Evolutionary conservation across 805 yeast species (phyloP).

Genomic region (Teunomyces pallodes): DNA sequence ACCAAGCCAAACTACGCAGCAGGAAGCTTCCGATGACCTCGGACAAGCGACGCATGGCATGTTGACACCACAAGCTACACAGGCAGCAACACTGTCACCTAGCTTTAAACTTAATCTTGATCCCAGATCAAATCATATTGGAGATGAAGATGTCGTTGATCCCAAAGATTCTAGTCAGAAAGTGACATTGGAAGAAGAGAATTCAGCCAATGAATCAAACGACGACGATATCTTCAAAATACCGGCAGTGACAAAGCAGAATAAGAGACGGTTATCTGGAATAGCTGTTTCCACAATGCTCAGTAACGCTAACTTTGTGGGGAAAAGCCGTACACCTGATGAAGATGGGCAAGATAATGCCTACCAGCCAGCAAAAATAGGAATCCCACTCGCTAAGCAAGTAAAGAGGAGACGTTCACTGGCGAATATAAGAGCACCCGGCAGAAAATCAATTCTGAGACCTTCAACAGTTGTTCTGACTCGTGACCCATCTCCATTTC

Average conservation of each 20-base stretch:
- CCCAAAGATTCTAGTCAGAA: conserved; percentile 18
- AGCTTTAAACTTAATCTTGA: conserved; percentile 6
- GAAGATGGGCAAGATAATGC: conserved; percentile 9
- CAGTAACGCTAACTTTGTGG: conserved; percentile 29
- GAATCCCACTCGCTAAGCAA: conserved; percentile 34
- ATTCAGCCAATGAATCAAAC: conserved; percentile 6
- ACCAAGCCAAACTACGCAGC: not conserved
- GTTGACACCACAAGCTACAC: conserved; percentile 11
- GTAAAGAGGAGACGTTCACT: conserved; percentile 30
- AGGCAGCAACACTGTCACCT: conserved; percentile 1
- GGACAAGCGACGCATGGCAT: not conserved
- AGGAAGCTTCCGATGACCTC: not conserved
- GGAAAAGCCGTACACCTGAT: conserved; percentile 17
- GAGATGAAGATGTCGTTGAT: conserved; percentile 22
- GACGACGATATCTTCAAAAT: conserved; percentile 33
- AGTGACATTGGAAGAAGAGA: conserved; percentile 1
- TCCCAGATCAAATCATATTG: conserved; percentile 2
- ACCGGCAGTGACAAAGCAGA: conserved; percentile 15
- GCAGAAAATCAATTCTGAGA: conserved; percentile 5
- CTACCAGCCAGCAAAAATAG: conserved; percentile 33
- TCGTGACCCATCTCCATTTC: not conserved
- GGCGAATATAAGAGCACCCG: conserved; percentile 7
- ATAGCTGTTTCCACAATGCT: conserved; percentile 24
- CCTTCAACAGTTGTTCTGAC: not conserved
- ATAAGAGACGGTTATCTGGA: conserved; percentile 36